Evolutionary conservation across 768 basidiomycete species (phyloP).

Genomic region (Dioszegia aurantiaca): DNA sequence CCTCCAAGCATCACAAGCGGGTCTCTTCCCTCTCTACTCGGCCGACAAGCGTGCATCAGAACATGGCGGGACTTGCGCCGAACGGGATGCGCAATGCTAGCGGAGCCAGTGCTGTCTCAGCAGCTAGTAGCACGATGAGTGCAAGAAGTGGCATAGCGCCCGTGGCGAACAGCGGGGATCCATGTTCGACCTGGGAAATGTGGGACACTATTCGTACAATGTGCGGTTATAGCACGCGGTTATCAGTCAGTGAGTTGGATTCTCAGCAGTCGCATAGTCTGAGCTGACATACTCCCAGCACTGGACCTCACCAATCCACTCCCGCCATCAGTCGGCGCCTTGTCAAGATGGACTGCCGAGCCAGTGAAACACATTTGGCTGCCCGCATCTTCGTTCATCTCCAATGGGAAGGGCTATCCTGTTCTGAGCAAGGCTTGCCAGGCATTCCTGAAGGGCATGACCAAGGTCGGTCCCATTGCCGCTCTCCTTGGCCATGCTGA

Average conservation of each 20-base stretch:
- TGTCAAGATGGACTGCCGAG: slow-evolving; percentile 89
- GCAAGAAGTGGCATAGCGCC: slow-evolving; percentile 16
- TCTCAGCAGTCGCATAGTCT: slow-evolving; percentile 4
- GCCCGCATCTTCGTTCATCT: slow-evolving; percentile 85
- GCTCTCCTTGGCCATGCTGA: background rate
- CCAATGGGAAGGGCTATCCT: slow-evolving; percentile 93
- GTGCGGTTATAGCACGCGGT: slow-evolving; percentile 66
- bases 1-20: slow-evolving; percentile 39
- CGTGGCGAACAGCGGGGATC: slow-evolving; percentile 40
- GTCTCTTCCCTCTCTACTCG: slow-evolving; percentile 39
- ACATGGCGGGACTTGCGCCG: slow-evolving; percentile 53
- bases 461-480: slow-evolving; percentile 31
- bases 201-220: slow-evolving; percentile 92
- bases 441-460: slow-evolving; percentile 76
- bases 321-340: slow-evolving; percentile 69
- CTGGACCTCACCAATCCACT: slow-evolving; percentile 87
- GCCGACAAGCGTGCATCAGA: slow-evolving; percentile 40
- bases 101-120: slow-evolving; percentile 27
- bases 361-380: slow-evolving; percentile 84
- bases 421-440: slow-evolving; percentile 93
- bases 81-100: slow-evolving; percentile 18
- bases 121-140: slow-evolving; percentile 20
- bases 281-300: slow-evolving; percentile 61
- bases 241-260: slow-evolving; percentile 52
- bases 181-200: slow-evolving; percentile 81